phyloP scores from a whole-genome alignment of 148 eudicot species.

The Fallopia convolvulus region DNA sequence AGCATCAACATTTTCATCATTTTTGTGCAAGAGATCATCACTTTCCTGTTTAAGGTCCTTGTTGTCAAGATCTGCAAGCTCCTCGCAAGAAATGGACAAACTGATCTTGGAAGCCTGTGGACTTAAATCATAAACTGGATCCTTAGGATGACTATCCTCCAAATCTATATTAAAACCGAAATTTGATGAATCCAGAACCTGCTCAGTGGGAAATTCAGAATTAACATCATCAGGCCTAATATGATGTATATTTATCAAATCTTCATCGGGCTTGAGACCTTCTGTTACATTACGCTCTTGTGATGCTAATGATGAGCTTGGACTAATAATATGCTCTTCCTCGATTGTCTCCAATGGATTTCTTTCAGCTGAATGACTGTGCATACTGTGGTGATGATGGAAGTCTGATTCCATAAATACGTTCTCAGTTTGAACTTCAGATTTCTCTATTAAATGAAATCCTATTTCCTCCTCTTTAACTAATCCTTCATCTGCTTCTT shows the following conservation, averaged over 20 bases:
- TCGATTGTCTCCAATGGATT: constrained; percentile 8
- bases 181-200: constrained; percentile 10
- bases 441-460: constrained; percentile 9
- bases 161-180: constrained; percentile 6
- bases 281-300: constrained; percentile 5
- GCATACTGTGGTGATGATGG: constrained; percentile 3
- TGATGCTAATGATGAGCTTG: constrained; percentile 9
- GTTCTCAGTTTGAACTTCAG: constrained; percentile 10
- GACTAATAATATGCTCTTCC: constrained; percentile 9
- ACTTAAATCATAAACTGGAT: constrained; percentile 31
- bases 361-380: constrained; percentile 8
- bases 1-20: constrained; percentile 13
- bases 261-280: neutral
- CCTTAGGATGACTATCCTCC: constrained; percentile 15
- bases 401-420: constrained; percentile 11
- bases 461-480: constrained; percentile 15
- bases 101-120: constrained; percentile 23
- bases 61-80: constrained; percentile 9
- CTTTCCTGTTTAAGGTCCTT: constrained; percentile 15
- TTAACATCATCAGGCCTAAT: constrained; percentile 1
- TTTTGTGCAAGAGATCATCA: neutral
- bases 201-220: constrained; percentile 13
- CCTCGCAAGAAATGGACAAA: constrained; percentile 18
- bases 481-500: constrained; percentile 16
- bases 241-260: neutral